Conservation (phyloP, 2,329 filamentous ascomycete genomes). For the Emmonsiellopsis sp. region DNA sequence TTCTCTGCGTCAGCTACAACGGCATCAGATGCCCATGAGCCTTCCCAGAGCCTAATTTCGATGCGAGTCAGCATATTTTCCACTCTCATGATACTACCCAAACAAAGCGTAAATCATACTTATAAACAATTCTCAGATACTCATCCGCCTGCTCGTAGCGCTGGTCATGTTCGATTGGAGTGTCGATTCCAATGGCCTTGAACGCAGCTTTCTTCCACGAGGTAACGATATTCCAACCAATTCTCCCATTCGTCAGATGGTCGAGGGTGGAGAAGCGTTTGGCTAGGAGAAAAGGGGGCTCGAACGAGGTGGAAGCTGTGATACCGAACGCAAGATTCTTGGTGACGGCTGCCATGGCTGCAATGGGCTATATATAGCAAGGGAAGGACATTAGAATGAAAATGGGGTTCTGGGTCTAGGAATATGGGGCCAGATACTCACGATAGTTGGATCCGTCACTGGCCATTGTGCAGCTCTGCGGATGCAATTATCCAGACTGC, state of each 20-base stretch:
- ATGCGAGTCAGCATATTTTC: background rate
- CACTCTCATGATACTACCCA: background rate
- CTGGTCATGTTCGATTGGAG: constrained; percentile 52
- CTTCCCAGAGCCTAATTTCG: constrained; percentile 41
- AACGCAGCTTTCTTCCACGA: constrained; percentile 55
- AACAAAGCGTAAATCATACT: constrained; percentile 28
- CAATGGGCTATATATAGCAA: constrained; percentile 50
- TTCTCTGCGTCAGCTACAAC: constrained; percentile 44
- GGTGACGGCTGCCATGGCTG: constrained; percentile 58
- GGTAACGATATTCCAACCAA: constrained; percentile 62
- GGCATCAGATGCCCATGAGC: constrained; percentile 51
- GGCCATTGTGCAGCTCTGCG: constrained; percentile 56
- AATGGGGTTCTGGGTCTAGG: background rate
- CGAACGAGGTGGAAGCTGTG: constrained; percentile 55
- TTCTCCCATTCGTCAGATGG: constrained; percentile 51
- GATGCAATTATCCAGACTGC: constrained; percentile 52
- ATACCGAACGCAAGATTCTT: constrained; percentile 56
- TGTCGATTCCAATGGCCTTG: constrained; percentile 53
- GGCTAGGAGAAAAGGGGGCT: constrained; percentile 53
- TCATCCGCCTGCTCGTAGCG: constrained; percentile 54
- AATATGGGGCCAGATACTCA: constrained; percentile 24
- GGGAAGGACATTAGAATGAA: constrained; percentile 25
- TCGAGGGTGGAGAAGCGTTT: constrained; percentile 56
- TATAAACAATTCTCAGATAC: constrained; percentile 54
- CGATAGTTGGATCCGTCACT: constrained; percentile 55